Evolutionary conservation across 371 early-diverging fungal species (phyloP), one percentile per base, ranked within the genome.

Genomic region (Dichotomocladium elegans): DNA sequence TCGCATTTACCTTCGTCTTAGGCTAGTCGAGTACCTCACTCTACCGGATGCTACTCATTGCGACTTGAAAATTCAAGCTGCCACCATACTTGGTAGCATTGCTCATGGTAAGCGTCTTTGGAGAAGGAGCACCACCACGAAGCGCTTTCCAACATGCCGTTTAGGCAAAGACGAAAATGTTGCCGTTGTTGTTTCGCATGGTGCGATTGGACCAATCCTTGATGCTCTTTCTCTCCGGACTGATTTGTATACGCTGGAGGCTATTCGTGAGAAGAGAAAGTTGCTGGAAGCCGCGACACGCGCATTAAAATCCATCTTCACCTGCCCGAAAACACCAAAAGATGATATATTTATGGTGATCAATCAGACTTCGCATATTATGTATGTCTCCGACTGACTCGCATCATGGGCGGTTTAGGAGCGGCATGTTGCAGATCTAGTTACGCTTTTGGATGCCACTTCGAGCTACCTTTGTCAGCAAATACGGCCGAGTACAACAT

Each of bases 81-180:
- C 78, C 24, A 85, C 86, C 33, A 82, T 89, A 29, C 76, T 91
- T 25, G 90, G 91, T n/a, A 88, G 88, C 48, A 82, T 91, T 58
- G 89, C 89, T 22, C 83, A 88, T 67, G 90, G 88, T 83, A 74
- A 50, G 69, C 28, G 7, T 5, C 12, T 24, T 12, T 37, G 19
- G 19, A 30, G 25, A 12, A 8, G 34, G 44, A 57, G 47, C 4
- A 55, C 25, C 1, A n/a, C 21, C 25, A 52, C 17, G 19, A 11
- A n/a, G 37, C 15, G 15, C 31, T 15, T 33, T 28, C 26, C 28
- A 48, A 27, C 34, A 43, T 49, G 40, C 33, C 26, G 24, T 47
- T 6, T 55, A 87, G 87, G 88, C 43, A 80, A 79, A 51, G 83
- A 87, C 44, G 74, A 77, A 28, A 84, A 86, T 68, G 80, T 90